Evolutionary conservation across 208 protist species (phyloP).

Genomic region (Entamoeba dispar): DNA sequence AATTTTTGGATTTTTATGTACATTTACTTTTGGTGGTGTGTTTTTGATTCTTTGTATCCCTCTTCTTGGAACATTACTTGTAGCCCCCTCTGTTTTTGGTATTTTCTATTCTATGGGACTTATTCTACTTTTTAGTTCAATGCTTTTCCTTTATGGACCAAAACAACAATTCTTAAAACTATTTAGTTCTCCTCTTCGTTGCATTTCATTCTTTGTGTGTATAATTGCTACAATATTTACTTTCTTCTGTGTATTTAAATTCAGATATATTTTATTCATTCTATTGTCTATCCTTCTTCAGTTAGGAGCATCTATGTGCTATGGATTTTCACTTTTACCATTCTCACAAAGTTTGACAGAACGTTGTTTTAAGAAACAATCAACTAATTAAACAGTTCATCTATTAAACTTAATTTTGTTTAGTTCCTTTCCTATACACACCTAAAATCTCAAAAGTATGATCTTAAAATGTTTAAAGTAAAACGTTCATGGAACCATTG

Average conservation of each 20-base stretch:
- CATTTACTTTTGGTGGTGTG: neutral
- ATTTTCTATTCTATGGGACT: neutral
- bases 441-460: too few relatives aligned
- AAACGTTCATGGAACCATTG: too few relatives aligned
- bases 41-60: neutral
- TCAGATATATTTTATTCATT: neutral
- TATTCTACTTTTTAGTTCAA: neutral
- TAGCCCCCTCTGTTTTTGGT: neutral
- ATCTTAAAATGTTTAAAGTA: too few relatives aligned
- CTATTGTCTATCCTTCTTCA: neutral
- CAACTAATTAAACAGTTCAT: too few relatives aligned
- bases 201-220: neutral
- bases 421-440: too few relatives aligned
- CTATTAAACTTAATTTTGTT: too few relatives aligned
- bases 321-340: neutral
- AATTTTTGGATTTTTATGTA: neutral
- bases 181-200: neutral
- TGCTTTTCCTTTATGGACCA: neutral
- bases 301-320: neutral
- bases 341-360: neutral
- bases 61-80: neutral
- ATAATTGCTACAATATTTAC: neutral
- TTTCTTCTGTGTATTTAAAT: neutral
- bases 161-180: neutral
- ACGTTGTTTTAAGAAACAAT: neutral